phyloP scores from a whole-genome alignment of 305 asterid species.

The Fraxinus sp. region DNA sequence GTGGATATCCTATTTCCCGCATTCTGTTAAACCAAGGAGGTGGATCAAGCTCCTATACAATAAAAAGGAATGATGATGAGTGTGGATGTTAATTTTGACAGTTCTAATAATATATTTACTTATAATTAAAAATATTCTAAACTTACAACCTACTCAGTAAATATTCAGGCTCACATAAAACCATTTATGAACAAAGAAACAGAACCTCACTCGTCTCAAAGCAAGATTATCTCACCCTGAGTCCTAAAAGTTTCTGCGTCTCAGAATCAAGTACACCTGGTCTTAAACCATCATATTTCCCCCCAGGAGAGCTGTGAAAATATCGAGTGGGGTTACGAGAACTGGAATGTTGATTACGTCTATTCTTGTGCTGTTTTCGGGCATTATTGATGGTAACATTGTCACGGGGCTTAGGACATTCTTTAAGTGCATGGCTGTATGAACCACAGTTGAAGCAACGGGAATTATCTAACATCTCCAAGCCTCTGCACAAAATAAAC shows the following conservation, averaged over 20 bases:
- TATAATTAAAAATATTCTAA: not conserved
- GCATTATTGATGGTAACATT: constrained; percentile 78
- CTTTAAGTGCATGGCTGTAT: constrained; percentile 78
- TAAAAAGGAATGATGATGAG: constrained; percentile 24
- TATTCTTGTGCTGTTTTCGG: constrained; percentile 68
- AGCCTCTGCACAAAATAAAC: constrained; percentile 42
- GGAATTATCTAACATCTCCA: constrained; percentile 52
- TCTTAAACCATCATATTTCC: constrained; percentile 80
- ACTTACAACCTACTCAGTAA: not conserved
- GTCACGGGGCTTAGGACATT: constrained; percentile 90
- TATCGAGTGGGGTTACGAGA: constrained; percentile 82
- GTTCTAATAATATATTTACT: constrained; percentile 4
- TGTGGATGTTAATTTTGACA: not conserved
- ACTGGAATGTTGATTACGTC: constrained; percentile 56
- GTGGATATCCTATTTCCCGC: constrained; percentile 98
- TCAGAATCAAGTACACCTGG: constrained; percentile 87
- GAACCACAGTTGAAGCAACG: constrained; percentile 98
- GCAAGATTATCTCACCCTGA: constrained; percentile 59
- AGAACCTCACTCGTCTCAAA: constrained; percentile 2
- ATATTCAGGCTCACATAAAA: not conserved
- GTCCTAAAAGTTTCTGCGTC: constrained; percentile 74
- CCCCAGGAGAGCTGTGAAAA: constrained; percentile 77
- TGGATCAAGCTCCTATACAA: constrained; percentile 80
- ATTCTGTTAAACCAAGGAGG: constrained; percentile 99
- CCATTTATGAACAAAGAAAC: constrained; percentile 3